Conservation (phyloP, 257 asterid species). For the Solanum paucissectum region DNA sequence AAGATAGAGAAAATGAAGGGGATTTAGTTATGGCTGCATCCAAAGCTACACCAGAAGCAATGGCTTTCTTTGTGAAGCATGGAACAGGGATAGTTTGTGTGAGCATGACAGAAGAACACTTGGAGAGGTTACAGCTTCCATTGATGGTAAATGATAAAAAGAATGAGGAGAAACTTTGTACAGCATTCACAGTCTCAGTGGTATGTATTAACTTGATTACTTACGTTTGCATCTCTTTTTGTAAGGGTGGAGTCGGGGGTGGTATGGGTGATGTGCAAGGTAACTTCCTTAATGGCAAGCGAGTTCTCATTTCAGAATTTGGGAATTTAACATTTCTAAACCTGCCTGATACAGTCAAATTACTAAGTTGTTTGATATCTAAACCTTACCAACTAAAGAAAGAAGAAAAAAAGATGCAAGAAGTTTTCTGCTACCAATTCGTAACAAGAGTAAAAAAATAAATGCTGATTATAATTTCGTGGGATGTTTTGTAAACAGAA, state of each 20-base stretch:
- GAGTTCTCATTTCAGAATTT: not conserved
- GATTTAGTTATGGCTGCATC: slow-evolving; percentile 95
- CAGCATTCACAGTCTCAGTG: slow-evolving; percentile 97
- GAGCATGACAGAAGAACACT: slow-evolving; percentile 86
- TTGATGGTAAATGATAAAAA: slow-evolving; percentile 81
- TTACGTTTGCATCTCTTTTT: not conserved
- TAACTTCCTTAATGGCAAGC: not conserved
- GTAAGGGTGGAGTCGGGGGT: not conserved
- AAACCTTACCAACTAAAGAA: not conserved
- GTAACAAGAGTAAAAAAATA: not conserved
- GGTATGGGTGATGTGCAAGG: not conserved
- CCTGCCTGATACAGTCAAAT: not conserved
- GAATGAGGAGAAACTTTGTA: slow-evolving; percentile 85
- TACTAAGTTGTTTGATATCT: not conserved
- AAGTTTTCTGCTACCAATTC: not conserved
- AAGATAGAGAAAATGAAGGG: slow-evolving; percentile 98
- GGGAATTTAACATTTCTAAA: not conserved
- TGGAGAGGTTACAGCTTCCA: slow-evolving; percentile 79
- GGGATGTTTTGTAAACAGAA: not conserved
- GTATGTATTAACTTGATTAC: slow-evolving; percentile 28
- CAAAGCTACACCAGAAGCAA: slow-evolving; percentile 87
- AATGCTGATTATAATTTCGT: not conserved
- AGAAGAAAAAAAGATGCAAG: not conserved
- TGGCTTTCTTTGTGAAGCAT: slow-evolving; percentile 95
- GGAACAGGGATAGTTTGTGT: slow-evolving; percentile 99